Evolutionary conservation across 495 filamentous ascomycete genomes (phyloP), one percentile per base, ranked within the genome.

Genomic region (Aspergillus hancockii): DNA sequence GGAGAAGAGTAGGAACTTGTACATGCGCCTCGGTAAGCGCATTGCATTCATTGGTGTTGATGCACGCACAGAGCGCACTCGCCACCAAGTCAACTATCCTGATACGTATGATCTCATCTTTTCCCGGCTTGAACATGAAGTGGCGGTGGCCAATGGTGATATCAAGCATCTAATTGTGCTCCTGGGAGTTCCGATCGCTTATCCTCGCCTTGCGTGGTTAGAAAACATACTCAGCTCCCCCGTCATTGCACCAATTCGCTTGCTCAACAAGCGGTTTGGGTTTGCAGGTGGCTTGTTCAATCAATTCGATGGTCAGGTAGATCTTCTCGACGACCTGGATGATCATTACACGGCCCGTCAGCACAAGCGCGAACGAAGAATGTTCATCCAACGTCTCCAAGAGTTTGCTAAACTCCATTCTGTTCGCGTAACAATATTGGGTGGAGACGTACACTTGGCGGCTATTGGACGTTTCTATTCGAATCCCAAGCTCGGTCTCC

Each of bases 331-430:
- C 67, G 93, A 97, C 65, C 79, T 97, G 18, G 93, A 97, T 67
- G 93, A 97, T 69, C 93, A 98, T 69, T 97, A 97, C 75, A 96
- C 91, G 28, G 92, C 93, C 13, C 85, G 86, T 31, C 91, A 91
- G 55, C 93, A 98, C 79, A 98, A 97, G 71, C 81, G 83, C 43
- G 93, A 97, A 77, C 88, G 93, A 46, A 87, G 86, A 60, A 74
- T 79, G 31, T 79, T 98, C 25, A 70, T 96, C 32, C 80, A 86
- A 45, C 83, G 88, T 23, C 82, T 97, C 22, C 92, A 97, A 68
- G 74, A 78, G 21, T 73, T 97, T 38, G 82, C 89, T 36, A 80
- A 85, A 49, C 78, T 85, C 59, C 85, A 90, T 76, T 88, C 83
- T 13, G 79, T 93, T 22, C 91, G 93, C 32, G 82, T 94, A 55